Evolutionary conservation across 140 eudicot species (phyloP), one percentile per base, ranked within the genome.

Genomic region (Stevia rebaudiana): DNA sequence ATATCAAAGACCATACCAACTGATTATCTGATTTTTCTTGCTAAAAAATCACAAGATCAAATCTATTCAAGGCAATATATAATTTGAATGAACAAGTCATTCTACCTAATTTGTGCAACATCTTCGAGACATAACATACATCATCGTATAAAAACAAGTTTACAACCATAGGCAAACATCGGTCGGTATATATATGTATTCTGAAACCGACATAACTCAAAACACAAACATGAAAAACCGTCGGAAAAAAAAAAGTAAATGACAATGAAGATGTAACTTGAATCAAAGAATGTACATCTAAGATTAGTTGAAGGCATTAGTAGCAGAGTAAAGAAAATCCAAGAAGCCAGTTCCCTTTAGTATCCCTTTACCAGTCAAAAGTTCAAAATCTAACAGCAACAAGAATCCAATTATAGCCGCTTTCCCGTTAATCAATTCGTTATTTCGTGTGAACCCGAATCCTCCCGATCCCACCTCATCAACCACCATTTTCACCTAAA

Each of bases 301-400:
- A 61, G 11, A 15, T 73, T 23, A 24, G 47, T 84, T 79, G 5
- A 78, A 62, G 60, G 86, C 79, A 62, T 83, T 81, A 43, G 92
- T 73, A 61, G 72, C 76, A 46, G 94, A 73, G 51, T 90, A 90
- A 46, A 90, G 79, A 88, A 90, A 90, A 78, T 90, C 97, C 86
- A 90, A 78, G 79, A 90, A 90, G 28, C 97, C 97, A 2, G 97
- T 90, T 28, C 97, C 97, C 68, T 84, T 90, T 42, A 90, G 88
- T 55, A 90, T 78, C 65, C 97, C 95, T 78, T 74, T 83, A 56
- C 97, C 97, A 9, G 97, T 87, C 77, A 90, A 58, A 3, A 90
- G 95, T 52, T 90, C 97, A 51, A 90, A 84, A 84, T 90, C 97
- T 68, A 90, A 64, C 65, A 90, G 88, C 90, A 87, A 60, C 3